These are phyloP conservation scores for Kandelia obovata DNA, from an alignment of 345 rosid species.

Conservation along the genomic window DNA sequence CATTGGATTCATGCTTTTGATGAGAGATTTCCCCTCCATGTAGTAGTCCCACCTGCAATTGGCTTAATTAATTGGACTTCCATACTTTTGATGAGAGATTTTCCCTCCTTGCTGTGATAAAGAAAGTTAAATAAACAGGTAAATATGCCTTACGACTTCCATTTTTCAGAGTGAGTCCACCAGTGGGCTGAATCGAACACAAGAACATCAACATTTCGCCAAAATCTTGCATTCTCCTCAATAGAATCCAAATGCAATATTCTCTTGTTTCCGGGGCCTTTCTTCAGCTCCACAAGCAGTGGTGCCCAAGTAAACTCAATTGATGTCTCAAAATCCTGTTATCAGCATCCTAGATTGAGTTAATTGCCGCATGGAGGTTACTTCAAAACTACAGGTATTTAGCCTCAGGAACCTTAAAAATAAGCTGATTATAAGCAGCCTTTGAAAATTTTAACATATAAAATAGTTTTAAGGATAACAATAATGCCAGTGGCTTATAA, in stretches of 20 bases:
- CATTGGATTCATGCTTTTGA: constrained; percentile 58
- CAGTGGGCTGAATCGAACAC: constrained; percentile 97
- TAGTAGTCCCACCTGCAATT: constrained; percentile 64
- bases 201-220: constrained; percentile 79
- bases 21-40: constrained; percentile 50
- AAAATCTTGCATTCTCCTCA: constrained; percentile 86
- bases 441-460: too few relatives aligned
- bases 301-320: constrained; percentile 95
- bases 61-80: neutral
- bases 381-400: too few relatives aligned
- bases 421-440: neutral
- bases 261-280: constrained; percentile 51
- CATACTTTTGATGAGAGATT: too few relatives aligned
- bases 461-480: too few relatives aligned
- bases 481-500: too few relatives aligned
- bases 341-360: neutral
- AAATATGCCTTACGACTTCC: constrained; percentile 52
- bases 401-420: neutral
- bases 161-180: constrained; percentile 91
- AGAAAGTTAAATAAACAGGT: neutral
- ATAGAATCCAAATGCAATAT: constrained; percentile 77
- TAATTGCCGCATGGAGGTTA: neutral
- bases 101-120: too few relatives aligned
- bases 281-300: constrained; percentile 75
- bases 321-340: constrained; percentile 72